A percentile compares a stretch with the other conserved stretches of the same genome.
These are phyloP conservation scores for Ophiosphaerella herpotricha DNA, from an alignment of 2,329 filamentous ascomycete genomes.

Conservation along the genomic window DNA sequence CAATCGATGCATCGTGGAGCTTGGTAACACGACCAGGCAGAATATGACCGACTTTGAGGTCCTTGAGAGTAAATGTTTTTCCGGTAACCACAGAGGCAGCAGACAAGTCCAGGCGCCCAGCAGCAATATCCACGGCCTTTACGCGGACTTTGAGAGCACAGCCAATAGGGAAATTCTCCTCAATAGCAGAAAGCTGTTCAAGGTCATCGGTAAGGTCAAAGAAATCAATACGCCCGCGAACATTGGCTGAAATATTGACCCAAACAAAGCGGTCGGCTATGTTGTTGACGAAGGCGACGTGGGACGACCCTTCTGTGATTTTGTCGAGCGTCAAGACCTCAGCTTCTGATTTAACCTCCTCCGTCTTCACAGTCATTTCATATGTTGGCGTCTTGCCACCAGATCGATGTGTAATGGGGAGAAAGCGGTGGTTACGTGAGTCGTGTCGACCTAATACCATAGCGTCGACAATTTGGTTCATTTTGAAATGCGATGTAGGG, in stretches of 20 bases:
- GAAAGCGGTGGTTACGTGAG: conserved; percentile 84
- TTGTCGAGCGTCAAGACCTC: conserved; percentile 72
- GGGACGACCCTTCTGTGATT: conserved; percentile 71
- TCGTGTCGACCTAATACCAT: conserved; percentile 87
- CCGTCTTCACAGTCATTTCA: conserved; percentile 82
- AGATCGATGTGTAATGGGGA: conserved; percentile 85
- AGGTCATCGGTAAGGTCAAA: conserved; percentile 89
- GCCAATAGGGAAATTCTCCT: conserved; percentile 84
- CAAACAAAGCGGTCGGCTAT: conserved; percentile 78
- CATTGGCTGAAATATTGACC: conserved; percentile 87
- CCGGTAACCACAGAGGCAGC: conserved; percentile 65
- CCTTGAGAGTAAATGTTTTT: conserved; percentile 68
- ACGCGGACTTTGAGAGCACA: conserved; percentile 83
- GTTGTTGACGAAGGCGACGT: conserved; percentile 91
- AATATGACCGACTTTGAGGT: conserved; percentile 77
- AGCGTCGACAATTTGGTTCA: conserved; percentile 72
- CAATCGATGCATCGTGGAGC: conserved; percentile 78
- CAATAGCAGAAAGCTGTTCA: conserved; percentile 74
- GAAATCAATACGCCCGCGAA: conserved; percentile 80
- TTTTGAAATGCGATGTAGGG: conserved; percentile 75
- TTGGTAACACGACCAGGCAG: conserved; percentile 84
- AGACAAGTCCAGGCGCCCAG: conserved; percentile 82
- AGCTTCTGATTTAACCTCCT: conserved; percentile 58
- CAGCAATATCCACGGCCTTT: conserved; percentile 70
- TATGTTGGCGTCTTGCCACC: conserved; percentile 74